phyloP scores from a whole-genome alignment of 805 yeast species.

The Torulaspora maleeae region DNA sequence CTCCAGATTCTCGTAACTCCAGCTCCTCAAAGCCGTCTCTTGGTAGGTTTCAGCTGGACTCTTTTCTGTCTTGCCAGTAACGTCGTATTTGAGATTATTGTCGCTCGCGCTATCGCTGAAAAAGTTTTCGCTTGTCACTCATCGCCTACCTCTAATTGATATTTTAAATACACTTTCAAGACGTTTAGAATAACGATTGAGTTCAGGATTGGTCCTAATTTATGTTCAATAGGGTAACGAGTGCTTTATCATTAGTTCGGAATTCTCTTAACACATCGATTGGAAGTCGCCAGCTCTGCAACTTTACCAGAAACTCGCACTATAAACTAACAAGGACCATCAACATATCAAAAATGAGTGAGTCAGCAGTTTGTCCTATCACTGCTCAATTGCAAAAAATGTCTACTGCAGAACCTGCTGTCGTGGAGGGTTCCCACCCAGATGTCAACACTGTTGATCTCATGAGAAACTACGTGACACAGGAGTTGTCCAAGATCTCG shows the following conservation, averaged over 20 bases:
- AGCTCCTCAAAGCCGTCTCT: no score
- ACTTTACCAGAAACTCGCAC: background rate
- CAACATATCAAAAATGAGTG: slow-evolving; percentile 19
- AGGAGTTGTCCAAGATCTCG: slow-evolving; percentile 67
- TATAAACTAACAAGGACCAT: background rate
- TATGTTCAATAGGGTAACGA: slow-evolving; percentile 10
- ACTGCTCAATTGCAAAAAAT: slow-evolving; percentile 34
- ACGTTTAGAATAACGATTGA: background rate
- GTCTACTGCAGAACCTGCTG: slow-evolving; percentile 41
- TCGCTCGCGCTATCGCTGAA: background rate
- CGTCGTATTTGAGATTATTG: background rate
- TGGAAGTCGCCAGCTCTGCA: background rate
- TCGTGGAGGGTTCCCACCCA: slow-evolving; percentile 61
- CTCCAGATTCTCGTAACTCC: no score
- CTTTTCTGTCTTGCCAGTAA: background rate
- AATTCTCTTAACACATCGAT: background rate
- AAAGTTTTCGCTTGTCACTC: slow-evolving; percentile 5
- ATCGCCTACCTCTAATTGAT: background rate
- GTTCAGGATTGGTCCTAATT: background rate
- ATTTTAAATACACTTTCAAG: background rate
- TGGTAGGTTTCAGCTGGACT: no score
- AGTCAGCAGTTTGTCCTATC: slow-evolving; percentile 17
- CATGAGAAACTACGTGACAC: slow-evolving; percentile 82
- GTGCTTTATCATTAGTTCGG: slow-evolving; percentile 2
- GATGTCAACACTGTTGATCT: slow-evolving; percentile 77